Percentiles rank a stretch among this genome's conserved stretches.
These are phyloP conservation scores for Sistotremastrum niveocremeum DNA, from an alignment of 768 basidiomycete species.

Conservation along the genomic window DNA sequence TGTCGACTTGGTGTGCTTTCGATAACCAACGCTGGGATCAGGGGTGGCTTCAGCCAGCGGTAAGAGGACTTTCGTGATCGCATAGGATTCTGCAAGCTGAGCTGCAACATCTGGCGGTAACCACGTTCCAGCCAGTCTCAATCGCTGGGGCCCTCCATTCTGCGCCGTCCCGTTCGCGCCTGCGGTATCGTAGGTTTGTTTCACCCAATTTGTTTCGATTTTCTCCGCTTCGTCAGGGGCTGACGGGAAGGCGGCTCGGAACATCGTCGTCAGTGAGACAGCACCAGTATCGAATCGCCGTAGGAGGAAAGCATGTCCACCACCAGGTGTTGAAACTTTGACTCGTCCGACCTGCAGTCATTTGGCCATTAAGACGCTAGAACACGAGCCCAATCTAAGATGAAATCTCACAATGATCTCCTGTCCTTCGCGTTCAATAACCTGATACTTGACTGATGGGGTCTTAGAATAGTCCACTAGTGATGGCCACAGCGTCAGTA, in stretches of 20 bases:
- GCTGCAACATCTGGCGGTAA: conserved; percentile 52
- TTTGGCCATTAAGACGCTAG: conserved; percentile 8
- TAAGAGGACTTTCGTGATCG: conserved; percentile 43
- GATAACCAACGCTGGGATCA: conserved; percentile 66
- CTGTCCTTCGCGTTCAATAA: conserved; percentile 74
- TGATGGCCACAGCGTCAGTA: background rate
- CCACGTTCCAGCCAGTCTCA: conserved; percentile 86
- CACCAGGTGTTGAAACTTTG: conserved; percentile 62
- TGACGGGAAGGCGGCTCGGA: conserved; percentile 83
- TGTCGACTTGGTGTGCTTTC: conserved; percentile 44
- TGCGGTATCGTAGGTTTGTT: conserved; percentile 56
- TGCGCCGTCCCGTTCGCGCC: conserved; percentile 62
- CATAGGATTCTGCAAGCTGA: conserved; percentile 55
- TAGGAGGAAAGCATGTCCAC: conserved; percentile 82
- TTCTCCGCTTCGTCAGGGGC: conserved; percentile 68
- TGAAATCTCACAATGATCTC: conserved; percentile 58
- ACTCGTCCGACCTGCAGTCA: conserved; percentile 63
- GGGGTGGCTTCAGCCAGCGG: conserved; percentile 59
- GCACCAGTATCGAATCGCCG: conserved; percentile 89
- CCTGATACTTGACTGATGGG: conserved; percentile 83
- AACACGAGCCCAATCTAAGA: background rate
- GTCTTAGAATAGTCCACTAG: conserved; percentile 31
- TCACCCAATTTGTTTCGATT: conserved; percentile 72
- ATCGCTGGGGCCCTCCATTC: conserved; percentile 35
- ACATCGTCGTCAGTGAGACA: conserved; percentile 90